A percentile compares a stretch with the other conserved stretches of the same genome.
Conservation (phyloP, 1,139 yeast genomes). For the Diutina scorzettiae region DNA sequence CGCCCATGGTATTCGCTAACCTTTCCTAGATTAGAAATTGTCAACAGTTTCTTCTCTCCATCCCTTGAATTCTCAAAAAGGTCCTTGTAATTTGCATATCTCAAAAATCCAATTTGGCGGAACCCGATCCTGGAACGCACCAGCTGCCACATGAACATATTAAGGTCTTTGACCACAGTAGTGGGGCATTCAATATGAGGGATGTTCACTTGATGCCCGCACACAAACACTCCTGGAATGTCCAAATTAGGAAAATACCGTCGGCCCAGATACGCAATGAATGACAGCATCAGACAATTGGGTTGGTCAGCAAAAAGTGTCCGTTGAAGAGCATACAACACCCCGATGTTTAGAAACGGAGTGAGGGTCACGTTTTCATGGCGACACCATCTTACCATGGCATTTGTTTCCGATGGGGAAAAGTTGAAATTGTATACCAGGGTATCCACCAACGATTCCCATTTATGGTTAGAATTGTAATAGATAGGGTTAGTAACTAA, state of each 20-base stretch:
- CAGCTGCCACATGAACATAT: not conserved
- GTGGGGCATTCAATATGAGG: not conserved
- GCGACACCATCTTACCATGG: not conserved
- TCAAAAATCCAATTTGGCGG: not conserved
- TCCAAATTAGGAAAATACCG: conserved; percentile 1
- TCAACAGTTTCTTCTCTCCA: conserved; percentile 2
- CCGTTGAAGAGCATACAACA: not conserved
- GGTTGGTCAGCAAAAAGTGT: not conserved
- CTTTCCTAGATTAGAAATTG: not conserved
- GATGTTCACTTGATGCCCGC: not conserved
- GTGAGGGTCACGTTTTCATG: not conserved
- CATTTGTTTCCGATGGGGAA: not conserved
- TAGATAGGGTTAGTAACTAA: not conserved
- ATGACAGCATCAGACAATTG: not conserved
- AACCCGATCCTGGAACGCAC: not conserved
- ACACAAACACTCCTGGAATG: not conserved
- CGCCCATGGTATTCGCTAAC: not conserved
- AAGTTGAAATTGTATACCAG: conserved; percentile 1
- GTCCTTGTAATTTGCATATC: not conserved
- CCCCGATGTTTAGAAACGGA: conserved; percentile 1
- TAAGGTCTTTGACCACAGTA: not conserved
- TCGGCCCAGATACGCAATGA: conserved; percentile 1
- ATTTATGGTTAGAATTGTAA: not conserved
- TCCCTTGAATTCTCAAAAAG: not conserved
- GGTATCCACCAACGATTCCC: not conserved